phyloP scores from a whole-genome alignment of 306 rosid genomes.

The Pterocarpus santalinus region DNA sequence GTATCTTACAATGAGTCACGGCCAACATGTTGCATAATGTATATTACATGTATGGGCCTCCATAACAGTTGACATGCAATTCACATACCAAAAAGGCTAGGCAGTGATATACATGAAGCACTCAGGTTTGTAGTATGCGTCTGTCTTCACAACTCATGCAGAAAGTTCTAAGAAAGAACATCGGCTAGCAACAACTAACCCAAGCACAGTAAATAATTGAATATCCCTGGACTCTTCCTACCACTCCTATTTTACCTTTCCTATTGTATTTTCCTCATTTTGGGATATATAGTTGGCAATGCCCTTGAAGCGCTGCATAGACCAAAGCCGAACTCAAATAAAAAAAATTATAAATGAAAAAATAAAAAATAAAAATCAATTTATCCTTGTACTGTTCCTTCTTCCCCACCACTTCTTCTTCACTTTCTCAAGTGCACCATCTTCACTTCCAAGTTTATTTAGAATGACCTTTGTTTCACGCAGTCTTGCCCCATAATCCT shows the following conservation, averaged over 20 bases:
- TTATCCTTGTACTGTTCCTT: slow-evolving; percentile 90
- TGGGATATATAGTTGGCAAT: slow-evolving; percentile 42
- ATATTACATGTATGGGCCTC: too few relatives aligned
- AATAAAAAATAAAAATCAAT: slow-evolving; percentile 44
- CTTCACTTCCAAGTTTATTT: slow-evolving; percentile 87
- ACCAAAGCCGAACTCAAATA: slow-evolving; percentile 35
- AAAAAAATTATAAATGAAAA: background rate
- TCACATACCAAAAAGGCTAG: slow-evolving; percentile 9
- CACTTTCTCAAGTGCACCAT: slow-evolving; percentile 67
- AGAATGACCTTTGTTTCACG: slow-evolving; percentile 91
- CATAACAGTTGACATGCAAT: slow-evolving; percentile 15
- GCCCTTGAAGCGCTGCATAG: slow-evolving; percentile 44
- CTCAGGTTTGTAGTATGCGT: background rate
- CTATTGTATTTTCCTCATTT: slow-evolving; percentile 46
- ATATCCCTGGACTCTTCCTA: slow-evolving; percentile 42
- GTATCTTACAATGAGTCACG: too few relatives aligned
- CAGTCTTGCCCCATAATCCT: slow-evolving; percentile 83
- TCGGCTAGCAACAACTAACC: slow-evolving; percentile 48
- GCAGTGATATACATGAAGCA: slow-evolving; percentile 40
- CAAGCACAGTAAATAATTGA: slow-evolving; percentile 47
- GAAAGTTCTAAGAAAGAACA: slow-evolving; percentile 43
- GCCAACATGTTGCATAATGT: too few relatives aligned
- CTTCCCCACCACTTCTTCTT: slow-evolving; percentile 98
- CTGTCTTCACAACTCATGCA: slow-evolving; percentile 34
- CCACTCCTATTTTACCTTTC: slow-evolving; percentile 41